phyloP scores from a whole-genome alignment of 768 basidiomycete genomes.

The Termitomyces sp. region DNA sequence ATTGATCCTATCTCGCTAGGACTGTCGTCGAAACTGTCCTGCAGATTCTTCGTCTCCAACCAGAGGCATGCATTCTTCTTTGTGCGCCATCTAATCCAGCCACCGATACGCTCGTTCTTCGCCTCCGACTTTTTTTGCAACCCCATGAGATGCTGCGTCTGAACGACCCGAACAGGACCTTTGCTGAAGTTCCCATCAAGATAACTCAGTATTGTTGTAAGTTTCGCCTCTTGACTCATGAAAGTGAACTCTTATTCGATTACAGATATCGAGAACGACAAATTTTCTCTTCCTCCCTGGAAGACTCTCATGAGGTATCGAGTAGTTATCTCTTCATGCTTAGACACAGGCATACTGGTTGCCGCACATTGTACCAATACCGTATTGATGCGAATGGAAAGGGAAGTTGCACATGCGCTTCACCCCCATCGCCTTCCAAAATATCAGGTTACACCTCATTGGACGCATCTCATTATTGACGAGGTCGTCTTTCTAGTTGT shows the following conservation, averaged over 20 bases:
- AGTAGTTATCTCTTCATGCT: conserved; percentile 40
- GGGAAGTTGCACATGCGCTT: conserved; percentile 26
- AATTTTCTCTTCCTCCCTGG: conserved; percentile 41
- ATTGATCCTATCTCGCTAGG: conserved; percentile 16
- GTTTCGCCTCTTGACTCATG: conserved; percentile 9
- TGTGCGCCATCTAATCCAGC: conserved; percentile 49
- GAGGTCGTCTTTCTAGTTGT: conserved; percentile 26
- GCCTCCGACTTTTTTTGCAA: conserved; percentile 29
- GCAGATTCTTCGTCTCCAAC: conserved; percentile 41
- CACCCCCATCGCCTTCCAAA: conserved; percentile 30
- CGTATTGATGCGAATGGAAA: conserved; percentile 32
- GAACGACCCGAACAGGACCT: conserved; percentile 43
- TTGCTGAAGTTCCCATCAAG: conserved; percentile 41
- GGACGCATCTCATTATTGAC: conserved; percentile 48
- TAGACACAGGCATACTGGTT: conserved; percentile 39
- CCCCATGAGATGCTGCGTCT: conserved; percentile 41
- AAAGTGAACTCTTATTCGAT: neutral
- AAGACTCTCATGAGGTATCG: conserved; percentile 38
- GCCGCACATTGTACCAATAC: conserved; percentile 40
- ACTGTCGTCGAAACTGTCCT: conserved; percentile 45
- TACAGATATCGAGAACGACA: conserved; percentile 40
- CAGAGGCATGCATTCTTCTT: conserved; percentile 40
- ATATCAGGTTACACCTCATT: conserved; percentile 34
- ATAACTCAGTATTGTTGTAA: conserved; percentile 43
- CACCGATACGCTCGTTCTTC: conserved; percentile 40